These are phyloP conservation scores for Trichoderma afroharzianum DNA, from an alignment of 2,329 filamentous ascomycete species.

Conservation along the genomic window DNA sequence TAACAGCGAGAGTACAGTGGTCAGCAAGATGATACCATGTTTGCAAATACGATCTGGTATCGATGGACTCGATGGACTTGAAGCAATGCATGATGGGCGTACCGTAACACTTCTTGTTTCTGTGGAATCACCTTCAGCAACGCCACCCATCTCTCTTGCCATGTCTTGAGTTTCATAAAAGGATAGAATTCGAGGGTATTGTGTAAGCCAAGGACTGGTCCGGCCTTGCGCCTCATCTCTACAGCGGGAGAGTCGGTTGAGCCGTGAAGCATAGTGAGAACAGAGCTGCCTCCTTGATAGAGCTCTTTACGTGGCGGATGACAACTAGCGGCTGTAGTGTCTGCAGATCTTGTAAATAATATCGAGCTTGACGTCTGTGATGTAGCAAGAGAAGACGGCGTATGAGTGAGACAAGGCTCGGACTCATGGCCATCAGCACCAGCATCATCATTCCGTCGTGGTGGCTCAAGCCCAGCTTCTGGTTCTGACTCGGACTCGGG, in stretches of 20 bases:
- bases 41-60: background rate
- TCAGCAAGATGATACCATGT: background rate
- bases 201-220: constrained; percentile 7
- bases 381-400: background rate
- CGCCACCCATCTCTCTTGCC: background rate
- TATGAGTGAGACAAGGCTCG: background rate
- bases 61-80: background rate
- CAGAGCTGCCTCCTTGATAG: constrained; percentile 8
- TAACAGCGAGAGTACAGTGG: background rate
- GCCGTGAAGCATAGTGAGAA: constrained; percentile 2
- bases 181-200: constrained; percentile 13
- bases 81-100: background rate
- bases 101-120: constrained; percentile 4
- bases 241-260: background rate
- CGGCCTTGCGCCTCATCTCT: constrained; percentile 11
- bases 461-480: background rate
- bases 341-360: background rate
- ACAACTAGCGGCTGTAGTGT: background rate
- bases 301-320: background rate
- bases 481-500: background rate
- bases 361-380: background rate
- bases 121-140: constrained; percentile 5
- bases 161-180: constrained; percentile 13
- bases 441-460: background rate
- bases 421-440: background rate